Base-by-base conservation (phyloP, 2,329 filamentous ascomycete genomes). In the Fusarium pseudograminearum region DNA sequence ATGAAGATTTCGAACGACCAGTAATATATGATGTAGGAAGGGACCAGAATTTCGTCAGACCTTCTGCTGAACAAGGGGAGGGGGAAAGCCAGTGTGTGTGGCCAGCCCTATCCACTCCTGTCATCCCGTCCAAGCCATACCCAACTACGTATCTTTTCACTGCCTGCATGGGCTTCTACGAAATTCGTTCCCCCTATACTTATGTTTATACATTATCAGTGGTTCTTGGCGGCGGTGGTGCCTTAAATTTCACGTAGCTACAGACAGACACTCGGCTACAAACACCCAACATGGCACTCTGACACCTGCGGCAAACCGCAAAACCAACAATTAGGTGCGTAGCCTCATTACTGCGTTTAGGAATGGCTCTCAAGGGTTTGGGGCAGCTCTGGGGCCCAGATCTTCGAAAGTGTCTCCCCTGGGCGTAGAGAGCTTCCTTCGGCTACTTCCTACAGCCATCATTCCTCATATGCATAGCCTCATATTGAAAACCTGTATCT, bases 281-380 rank as follows among this genome's bases (percentile, higher is more conserved):
- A 54, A 12, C 16, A 26, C 5, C 18, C 15, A 9, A 24, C 33
- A 53, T 10, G 10, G 4, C 28, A 33, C 20, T 26, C 70, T 70
- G 61, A 56, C 71, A 11, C 55, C 76, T 24, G 68, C 1, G 61
- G 44, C 30, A 72, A 72, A 57, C 36, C 50, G 26, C 64, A 73
- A 73, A 31, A 58, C 76, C n/a, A 54, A 74, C 4, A 56, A 57
- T 16, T 67, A 73, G 15, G 61, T 78, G 30, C 48, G 11, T 22
- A 51, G 50, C 30, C 67, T 76, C 5, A 70, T 11, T 16, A 42
- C 15, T 18, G 15, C 5, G 5, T 11, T 4, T 6, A 18, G 8
- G 20, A 15, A 22, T 24, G 22, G 15, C 6, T 5, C 7, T n/a
- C 12, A 22, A 41, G 14, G 5, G 12, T 4, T 20, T 7, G 10